Evolutionary conservation across 192 early-diverging fungal species (phyloP).

Genomic region (Backusella westeae): DNA sequence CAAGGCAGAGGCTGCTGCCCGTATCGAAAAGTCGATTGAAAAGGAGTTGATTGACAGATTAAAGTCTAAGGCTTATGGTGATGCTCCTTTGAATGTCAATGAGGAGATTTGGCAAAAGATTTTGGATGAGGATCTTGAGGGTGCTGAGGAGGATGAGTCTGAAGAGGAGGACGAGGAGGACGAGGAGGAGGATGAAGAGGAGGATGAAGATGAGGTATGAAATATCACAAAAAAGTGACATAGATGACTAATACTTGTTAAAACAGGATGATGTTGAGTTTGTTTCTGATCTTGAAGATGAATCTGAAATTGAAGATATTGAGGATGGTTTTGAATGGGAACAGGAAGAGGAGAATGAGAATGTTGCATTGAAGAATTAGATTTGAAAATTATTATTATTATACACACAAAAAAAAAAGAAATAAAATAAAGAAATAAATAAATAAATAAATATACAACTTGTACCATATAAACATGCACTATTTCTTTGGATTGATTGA

Average conservation of each 20-base stretch:
- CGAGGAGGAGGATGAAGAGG: constrained; percentile 61
- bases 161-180: constrained; percentile 73
- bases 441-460: neutral
- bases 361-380: constrained; percentile 23
- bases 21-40: constrained; percentile 89
- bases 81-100: constrained; percentile 92
- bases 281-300: constrained; percentile 53
- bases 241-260: constrained; percentile 34
- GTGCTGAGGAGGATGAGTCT: constrained; percentile 66
- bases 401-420: neutral
- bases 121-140: constrained; percentile 72
- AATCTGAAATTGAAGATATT: constrained; percentile 50
- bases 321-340: constrained; percentile 20
- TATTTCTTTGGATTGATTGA: neutral
- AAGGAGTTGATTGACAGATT: constrained; percentile 93
- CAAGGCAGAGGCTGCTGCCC: constrained; percentile 89
- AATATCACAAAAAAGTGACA: constrained; percentile 31
- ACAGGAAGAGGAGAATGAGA: constrained; percentile 36
- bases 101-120: constrained; percentile 88
- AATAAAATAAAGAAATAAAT: neutral
- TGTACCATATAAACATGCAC: neutral
- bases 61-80: constrained; percentile 92
- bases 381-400: neutral
- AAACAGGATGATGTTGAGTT: constrained; percentile 49
- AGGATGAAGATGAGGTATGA: constrained; percentile 49